phyloP scores from a whole-genome alignment of 2,329 filamentous ascomycete genomes.

The Stromatinia cepivora region DNA sequence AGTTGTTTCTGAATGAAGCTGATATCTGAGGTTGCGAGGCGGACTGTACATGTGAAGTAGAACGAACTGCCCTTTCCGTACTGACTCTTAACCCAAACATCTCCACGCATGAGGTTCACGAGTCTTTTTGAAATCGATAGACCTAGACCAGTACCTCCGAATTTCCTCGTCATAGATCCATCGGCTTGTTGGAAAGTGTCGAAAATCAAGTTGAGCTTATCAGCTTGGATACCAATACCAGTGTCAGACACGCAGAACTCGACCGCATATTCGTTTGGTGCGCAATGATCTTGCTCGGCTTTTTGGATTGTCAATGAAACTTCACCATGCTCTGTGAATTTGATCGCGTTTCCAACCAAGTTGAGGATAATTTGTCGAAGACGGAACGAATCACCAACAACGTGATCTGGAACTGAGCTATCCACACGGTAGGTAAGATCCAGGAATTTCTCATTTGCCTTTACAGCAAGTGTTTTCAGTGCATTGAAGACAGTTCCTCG shows the following conservation, averaged over 20 bases:
- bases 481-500: slow-evolving; percentile 96
- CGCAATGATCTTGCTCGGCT: slow-evolving; percentile 64
- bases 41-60: slow-evolving; percentile 93
- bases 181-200: slow-evolving; percentile 99
- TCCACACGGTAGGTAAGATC: slow-evolving; percentile 93
- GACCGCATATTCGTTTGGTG: slow-evolving; percentile 80
- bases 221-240: slow-evolving; percentile 91
- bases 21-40: slow-evolving; percentile 77
- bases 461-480: slow-evolving; percentile 92
- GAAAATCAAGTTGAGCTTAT: slow-evolving; percentile 96
- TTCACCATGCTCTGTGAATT: slow-evolving; percentile 96
- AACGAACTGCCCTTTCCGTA: slow-evolving; percentile 91
- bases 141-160: slow-evolving; percentile 90
- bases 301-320: slow-evolving; percentile 90
- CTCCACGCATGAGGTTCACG: slow-evolving; percentile 93
- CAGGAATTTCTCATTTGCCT: slow-evolving; percentile 93
- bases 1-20: slow-evolving; percentile 79
- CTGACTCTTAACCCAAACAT: slow-evolving; percentile 92
- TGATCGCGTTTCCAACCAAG: slow-evolving; percentile 96
- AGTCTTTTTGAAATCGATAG: slow-evolving; percentile 93
- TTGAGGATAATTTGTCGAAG: slow-evolving; percentile 96
- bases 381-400: slow-evolving; percentile 95
- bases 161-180: slow-evolving; percentile 92
- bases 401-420: slow-evolving; percentile 89
- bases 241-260: slow-evolving; percentile 96